Base-by-base conservation (phyloP, 148 eudicot genomes). In the Rhododendron simsii region DNA sequence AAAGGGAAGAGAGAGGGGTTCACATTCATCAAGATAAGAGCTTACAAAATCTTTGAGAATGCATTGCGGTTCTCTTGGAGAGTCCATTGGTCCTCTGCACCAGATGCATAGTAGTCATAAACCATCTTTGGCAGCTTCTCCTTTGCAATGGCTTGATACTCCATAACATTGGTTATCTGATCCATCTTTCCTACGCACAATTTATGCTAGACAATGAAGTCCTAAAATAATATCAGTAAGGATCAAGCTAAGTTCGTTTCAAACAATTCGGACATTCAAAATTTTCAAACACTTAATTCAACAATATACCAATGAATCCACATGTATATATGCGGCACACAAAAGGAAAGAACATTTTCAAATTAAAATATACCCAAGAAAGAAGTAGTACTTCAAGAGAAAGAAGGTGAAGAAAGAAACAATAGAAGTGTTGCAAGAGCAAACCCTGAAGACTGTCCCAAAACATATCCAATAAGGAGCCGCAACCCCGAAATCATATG, bases 1-100 rank as follows among this genome's bases (percentile, higher is more conserved):
- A 55, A 55, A 33, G 39, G 20, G 7, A 28, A 47, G 80, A 18
- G 30, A 30, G 12, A 69, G 21, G 11, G 5, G n/a, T 63, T 21
- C 21, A 41, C 53, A 44, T 7, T 57, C 57, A 23, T 61, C 57
- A 81, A 67, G 83, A 59, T 69, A 83, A 44, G 53, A 57, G 81
- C 91, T 77, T 94, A 96, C 99, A 92, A 81, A 83, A 96, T 94
- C 89, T 93, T 93, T 59, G 96, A 87, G 63, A 95, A 94, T 7
- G 97, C 98, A 87, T 92, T 91, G 78, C 92, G 91, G 80, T 96
- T 96, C 85, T 96, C 97, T 84, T 90, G 84, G 75, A 96, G 95
- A 83, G 94, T 93, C 99, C 99, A 96, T 79, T 96, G 93, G 84
- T 96, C 99, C 90, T 96, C 98, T 20, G 99, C 99, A 41, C 98